Conservation (phyloP, 192 early-diverging fungal species). For the Umbelopsis ramanniana region DNA sequence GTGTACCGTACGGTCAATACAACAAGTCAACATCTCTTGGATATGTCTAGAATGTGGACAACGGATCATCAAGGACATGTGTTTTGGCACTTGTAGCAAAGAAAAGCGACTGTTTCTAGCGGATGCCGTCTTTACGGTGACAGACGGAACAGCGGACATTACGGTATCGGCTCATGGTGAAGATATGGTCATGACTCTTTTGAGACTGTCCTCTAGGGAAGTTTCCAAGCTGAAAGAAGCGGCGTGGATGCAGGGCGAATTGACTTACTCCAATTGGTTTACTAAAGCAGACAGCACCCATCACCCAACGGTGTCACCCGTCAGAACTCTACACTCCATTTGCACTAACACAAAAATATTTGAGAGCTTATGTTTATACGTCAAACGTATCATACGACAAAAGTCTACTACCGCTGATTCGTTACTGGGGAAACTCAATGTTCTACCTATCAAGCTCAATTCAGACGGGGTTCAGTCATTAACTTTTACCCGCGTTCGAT, state of each 20-base stretch:
- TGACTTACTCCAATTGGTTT: constrained; percentile 1
- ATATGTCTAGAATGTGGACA: constrained; percentile 12
- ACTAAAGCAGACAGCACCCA: not conserved
- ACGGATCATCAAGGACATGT: not conserved
- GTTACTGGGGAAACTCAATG: not conserved
- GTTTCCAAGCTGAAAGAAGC: not conserved
- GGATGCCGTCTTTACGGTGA: constrained; percentile 2
- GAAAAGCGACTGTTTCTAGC: not conserved
- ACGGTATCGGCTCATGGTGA: constrained; percentile 17
- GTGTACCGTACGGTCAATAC: not conserved
- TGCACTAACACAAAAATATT: constrained; percentile 10
- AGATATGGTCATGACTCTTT: constrained; percentile 16
- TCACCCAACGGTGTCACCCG: not conserved
- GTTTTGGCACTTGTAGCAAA: constrained; percentile 6
- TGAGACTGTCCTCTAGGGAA: not conserved
- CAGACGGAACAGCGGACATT: constrained; percentile 12
- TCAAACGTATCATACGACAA: constrained; percentile 2
- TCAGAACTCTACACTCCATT: not conserved
- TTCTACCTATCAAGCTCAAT: constrained; percentile 1
- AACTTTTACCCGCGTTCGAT: not conserved
- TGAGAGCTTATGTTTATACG: not conserved
- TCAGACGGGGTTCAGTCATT: not conserved
- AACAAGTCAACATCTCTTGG: constrained; percentile 12
- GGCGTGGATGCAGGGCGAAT: not conserved
- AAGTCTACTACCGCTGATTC: not conserved